Evolutionary conservation across 768 basidiomycete species (phyloP).

Genomic region (Leccinum truebloodii): DNA sequence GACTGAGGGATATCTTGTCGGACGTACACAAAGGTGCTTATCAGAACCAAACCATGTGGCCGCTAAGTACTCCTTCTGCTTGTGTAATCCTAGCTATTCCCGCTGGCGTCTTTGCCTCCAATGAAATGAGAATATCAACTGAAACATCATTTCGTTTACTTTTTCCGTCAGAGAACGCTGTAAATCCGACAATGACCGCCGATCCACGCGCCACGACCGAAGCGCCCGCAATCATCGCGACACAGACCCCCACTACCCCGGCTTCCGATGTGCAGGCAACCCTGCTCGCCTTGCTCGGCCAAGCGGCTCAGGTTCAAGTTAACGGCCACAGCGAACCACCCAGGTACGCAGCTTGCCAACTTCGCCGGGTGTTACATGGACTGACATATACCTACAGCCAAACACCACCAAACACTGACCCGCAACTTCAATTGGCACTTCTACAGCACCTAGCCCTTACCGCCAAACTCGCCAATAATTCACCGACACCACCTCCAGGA

Average conservation of each 20-base stretch:
- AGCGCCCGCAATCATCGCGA: slow-evolving; percentile 28
- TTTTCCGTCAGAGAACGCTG: slow-evolving; percentile 56
- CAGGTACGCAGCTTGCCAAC: slow-evolving; percentile 37
- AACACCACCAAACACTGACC: slow-evolving; percentile 57
- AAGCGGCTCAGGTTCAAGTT: slow-evolving; percentile 58
- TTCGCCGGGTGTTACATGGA: background rate
- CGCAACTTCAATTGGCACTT: slow-evolving; percentile 60
- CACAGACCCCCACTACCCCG: slow-evolving; percentile 28
- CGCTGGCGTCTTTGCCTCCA: slow-evolving; percentile 41
- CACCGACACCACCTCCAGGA: slow-evolving; percentile 23
- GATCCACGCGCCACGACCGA: slow-evolving; percentile 41
- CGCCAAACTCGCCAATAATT: slow-evolving; percentile 44
- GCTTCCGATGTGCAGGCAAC: slow-evolving; percentile 54
- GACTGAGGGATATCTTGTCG: slow-evolving; percentile 69
- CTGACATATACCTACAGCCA: slow-evolving; percentile 45
- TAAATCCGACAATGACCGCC: slow-evolving; percentile 38
- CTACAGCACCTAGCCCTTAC: slow-evolving; percentile 76
- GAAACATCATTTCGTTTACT: slow-evolving; percentile 56
- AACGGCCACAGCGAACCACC: slow-evolving; percentile 28
- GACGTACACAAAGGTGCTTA: slow-evolving; percentile 87
- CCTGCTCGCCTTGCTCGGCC: slow-evolving; percentile 66
- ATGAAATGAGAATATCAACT: slow-evolving; percentile 64
- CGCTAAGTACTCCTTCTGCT: slow-evolving; percentile 77
- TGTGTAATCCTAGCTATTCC: slow-evolving; percentile 67
- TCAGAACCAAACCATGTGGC: slow-evolving; percentile 59